Conservation (phyloP, 495 filamentous ascomycete species). For the Aspergillus ostianus region DNA sequence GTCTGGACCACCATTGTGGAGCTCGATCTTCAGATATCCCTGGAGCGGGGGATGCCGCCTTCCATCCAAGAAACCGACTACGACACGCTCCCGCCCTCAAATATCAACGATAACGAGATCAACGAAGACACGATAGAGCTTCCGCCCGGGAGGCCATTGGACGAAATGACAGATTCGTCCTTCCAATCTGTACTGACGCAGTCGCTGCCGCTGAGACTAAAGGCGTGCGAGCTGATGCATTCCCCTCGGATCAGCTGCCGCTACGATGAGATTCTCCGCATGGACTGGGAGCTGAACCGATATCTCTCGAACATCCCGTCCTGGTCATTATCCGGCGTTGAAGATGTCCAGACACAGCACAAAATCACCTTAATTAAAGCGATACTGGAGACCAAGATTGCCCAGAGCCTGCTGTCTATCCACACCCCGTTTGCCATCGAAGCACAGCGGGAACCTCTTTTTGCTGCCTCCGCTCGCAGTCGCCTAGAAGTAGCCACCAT, state of each 20-base stretch:
- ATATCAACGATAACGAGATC: constrained; percentile 47
- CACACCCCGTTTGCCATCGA: constrained; percentile 48
- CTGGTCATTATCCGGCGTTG: constrained; percentile 27
- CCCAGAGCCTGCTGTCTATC: constrained; percentile 36
- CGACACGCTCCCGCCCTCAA: constrained; percentile 54
- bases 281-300: constrained; percentile 41
- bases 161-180: constrained; percentile 39
- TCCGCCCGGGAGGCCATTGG: constrained; percentile 28
- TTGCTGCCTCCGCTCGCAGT: constrained; percentile 38
- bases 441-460: constrained; percentile 33
- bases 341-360: constrained; percentile 27
- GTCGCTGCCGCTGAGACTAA: constrained; percentile 39
- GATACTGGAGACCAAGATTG: constrained; percentile 37
- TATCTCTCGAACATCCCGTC: constrained; percentile 37
- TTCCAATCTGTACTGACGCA: constrained; percentile 34
- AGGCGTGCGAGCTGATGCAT: constrained; percentile 40
- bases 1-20: constrained; percentile 69
- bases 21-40: constrained; percentile 56
- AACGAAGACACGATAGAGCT: constrained; percentile 35
- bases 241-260: constrained; percentile 42
- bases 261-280: constrained; percentile 43
- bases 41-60: constrained; percentile 59
- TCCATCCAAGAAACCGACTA: constrained; percentile 54
- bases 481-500: constrained; percentile 40
- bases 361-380: constrained; percentile 34